These are phyloP conservation scores for Aquilaria sinensis DNA, from an alignment of 345 rosid genomes.

Conservation along the genomic window DNA sequence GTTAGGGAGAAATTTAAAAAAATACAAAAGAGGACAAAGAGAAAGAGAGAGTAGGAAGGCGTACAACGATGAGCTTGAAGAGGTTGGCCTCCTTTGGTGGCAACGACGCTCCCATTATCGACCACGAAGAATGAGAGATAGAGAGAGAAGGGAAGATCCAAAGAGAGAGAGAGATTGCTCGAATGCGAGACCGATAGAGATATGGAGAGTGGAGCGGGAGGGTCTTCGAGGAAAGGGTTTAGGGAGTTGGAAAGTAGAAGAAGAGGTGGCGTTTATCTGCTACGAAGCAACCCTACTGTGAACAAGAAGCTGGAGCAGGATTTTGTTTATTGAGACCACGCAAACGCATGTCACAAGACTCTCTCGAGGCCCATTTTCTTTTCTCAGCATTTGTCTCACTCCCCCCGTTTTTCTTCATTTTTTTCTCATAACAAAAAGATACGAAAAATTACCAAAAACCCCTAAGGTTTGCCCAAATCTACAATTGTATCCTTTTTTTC, in stretches of 20 bases:
- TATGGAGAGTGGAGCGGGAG: not conserved
- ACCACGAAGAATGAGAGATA: not conserved
- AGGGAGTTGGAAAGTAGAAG: conserved; percentile 14
- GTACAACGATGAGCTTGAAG: conserved; percentile 99
- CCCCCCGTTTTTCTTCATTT: no score
- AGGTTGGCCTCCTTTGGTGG: conserved; percentile 99
- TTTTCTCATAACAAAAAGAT: no score
- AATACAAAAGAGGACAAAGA: not conserved
- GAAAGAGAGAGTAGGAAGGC: conserved; percentile 26
- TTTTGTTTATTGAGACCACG: no score
- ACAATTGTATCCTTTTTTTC: no score
- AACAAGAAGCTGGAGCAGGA: conserved; percentile 10
- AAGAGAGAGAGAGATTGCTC: not conserved
- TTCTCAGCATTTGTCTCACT: no score
- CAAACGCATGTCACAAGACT: no score
- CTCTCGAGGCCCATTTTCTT: no score
- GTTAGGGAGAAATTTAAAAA: not conserved
- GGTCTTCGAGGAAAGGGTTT: not conserved
- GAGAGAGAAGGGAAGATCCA: conserved; percentile 1
- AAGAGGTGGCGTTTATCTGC: conserved; percentile 63
- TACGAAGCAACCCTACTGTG: conserved; percentile 60
- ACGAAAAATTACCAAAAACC: no score
- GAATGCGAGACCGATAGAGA: no score
- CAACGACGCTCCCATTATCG: conserved; percentile 89
- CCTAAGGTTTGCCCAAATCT: no score